Base-by-base conservation (phyloP, 192 early-diverging fungal species). In the Entomortierella lignicola region DNA sequence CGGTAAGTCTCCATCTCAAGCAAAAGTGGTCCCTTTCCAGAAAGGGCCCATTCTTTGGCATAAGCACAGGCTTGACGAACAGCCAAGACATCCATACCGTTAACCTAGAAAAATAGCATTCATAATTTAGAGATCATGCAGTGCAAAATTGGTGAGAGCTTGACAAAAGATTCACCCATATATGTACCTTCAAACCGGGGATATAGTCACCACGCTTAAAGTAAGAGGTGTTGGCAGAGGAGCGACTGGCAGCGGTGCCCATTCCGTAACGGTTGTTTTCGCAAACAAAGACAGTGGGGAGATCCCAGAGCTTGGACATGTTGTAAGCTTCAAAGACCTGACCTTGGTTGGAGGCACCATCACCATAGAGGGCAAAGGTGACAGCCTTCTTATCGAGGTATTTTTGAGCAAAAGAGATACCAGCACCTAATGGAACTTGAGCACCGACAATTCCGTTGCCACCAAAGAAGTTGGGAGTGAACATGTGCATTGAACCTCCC, bases 401-500 rank as follows among this genome's bases (percentile, higher is more conserved):
- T 90, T 98, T 95, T 83, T 99, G 97, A 57, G 94, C 89, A 66
- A 99, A 92, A 30, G 97, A 94, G 69, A 94, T 84, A 74, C 92
- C 94, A 0, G 94, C 89, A 63, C 93, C 93, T 72, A 95, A 80
- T 53, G 93, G 93, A 63, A 95, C 92, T 85, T 99, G 97, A 50
- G 97, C 97, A 61, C 97, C 96, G 69, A 99, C 96, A 80, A 99
- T 99, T 69, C 97, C 97, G 90, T 99, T 99, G 66, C 97, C 97
- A 69, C 97, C 97, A 86, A 93, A 99, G 81, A 99, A 99, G 80
- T 93, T 92, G 69, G 86, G 88, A 53, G 92, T 91, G 85, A 97
- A 99, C 95, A 99, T 96, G 90, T 99, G 97, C 97, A 99, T 99
- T 62, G 97, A 99, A n/a, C 97, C 97, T 71, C 96, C 97, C 89